A percentile compares a stretch with the other conserved stretches of the same genome.
Evolutionary conservation across 306 rosid genomes (phyloP).

Genomic region (Cucumis hystrix): DNA sequence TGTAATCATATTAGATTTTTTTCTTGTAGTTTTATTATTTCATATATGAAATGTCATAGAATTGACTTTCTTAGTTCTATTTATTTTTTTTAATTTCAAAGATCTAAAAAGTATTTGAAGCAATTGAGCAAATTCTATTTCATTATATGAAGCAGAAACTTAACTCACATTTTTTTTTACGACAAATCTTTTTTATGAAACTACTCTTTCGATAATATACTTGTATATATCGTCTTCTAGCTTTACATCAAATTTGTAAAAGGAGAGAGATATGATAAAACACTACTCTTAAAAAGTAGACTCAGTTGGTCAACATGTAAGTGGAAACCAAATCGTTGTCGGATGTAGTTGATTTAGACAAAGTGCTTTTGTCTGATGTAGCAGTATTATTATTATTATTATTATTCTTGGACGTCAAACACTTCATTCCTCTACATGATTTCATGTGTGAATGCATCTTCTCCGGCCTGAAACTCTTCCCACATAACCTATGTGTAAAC

Average conservation of each 20-base stretch:
- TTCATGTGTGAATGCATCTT: conserved; percentile 76
- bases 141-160: neutral
- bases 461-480: conserved; percentile 69
- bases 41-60: neutral
- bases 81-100: too few species aligned
- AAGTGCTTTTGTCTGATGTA: conserved; percentile 12
- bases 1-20: too few species aligned
- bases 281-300: neutral
- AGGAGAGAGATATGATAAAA: neutral
- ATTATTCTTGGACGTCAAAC: conserved; percentile 11
- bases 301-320: conserved; percentile 26
- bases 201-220: neutral
- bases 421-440: conserved; percentile 62
- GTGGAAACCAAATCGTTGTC: conserved; percentile 8
- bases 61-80: neutral
- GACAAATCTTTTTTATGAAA: neutral
- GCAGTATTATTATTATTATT: neutral
- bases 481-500: conserved; percentile 31
- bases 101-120: too few species aligned
- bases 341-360: conserved; percentile 18
- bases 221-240: neutral
- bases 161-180: neutral
- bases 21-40: too few species aligned
- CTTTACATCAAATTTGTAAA: neutral
- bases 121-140: neutral